Conservation (phyloP, 768 basidiomycete species). For the Austroboletus festivus region DNA sequence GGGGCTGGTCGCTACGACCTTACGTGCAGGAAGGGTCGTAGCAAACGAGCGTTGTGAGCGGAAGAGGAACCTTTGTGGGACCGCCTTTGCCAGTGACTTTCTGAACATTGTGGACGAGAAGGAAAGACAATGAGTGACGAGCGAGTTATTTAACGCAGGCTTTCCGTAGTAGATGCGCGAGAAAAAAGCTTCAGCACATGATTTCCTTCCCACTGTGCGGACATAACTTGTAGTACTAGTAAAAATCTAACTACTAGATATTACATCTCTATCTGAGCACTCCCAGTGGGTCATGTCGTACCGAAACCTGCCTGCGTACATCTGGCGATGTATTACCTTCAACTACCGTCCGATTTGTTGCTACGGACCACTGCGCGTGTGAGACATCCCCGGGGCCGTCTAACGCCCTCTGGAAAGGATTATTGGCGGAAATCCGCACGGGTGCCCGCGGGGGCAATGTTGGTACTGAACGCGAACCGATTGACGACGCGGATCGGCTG, state of each 20-base stretch:
- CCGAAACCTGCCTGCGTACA: conserved; percentile 7
- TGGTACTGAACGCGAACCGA: conserved; percentile 15
- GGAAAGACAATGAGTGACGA: conserved; percentile 4
- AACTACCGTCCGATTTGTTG: not conserved
- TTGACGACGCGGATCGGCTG: conserved; percentile 17
- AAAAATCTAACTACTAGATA: not conserved
- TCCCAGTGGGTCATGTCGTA: conserved; percentile 31
- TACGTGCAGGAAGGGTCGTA: conserved; percentile 55
- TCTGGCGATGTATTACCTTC: conserved; percentile 4
- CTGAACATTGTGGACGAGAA: conserved; percentile 52
- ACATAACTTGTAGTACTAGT: too few species aligned
- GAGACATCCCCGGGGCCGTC: conserved; percentile 8
- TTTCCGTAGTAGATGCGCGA: conserved; percentile 10
- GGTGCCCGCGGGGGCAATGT: conserved; percentile 18
- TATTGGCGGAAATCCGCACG: conserved; percentile 26
- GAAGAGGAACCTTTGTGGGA: conserved; percentile 40
- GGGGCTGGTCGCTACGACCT: conserved; percentile 67
- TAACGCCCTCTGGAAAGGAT: conserved; percentile 28
- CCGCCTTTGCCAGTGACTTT: conserved; percentile 48
- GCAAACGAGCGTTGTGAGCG: conserved; percentile 61
- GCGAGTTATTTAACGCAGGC: not conserved
- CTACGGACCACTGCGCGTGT: conserved; percentile 4
- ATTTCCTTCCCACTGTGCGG: conserved; percentile 23
- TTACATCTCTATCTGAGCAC: conserved; percentile 21
- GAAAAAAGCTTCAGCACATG: conserved; percentile 6